Base-by-base conservation (phyloP, 495 filamentous ascomycete genomes). In the Astrothelium subdiscretum region DNA sequence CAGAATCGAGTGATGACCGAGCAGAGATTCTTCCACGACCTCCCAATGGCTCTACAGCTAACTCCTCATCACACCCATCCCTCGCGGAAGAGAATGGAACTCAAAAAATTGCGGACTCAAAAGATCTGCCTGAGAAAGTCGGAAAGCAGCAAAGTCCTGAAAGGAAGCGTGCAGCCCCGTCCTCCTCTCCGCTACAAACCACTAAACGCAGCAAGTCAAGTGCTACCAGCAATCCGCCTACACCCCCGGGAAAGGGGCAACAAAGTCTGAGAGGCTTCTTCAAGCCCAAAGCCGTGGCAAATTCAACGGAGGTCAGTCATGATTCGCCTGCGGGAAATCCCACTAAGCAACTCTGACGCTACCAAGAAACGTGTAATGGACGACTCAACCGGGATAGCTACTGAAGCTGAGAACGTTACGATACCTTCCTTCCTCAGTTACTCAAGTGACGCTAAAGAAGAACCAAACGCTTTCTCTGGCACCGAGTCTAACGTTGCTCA, bases 221-320 rank as follows among this genome's bases (percentile, higher is more conserved):
- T 1, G 58, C 60, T 18, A 54, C 59, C 22, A 57, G 63, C 65
- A 24, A 44, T 68, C 18, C 42, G 54, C 72, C 60, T 15, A 66
- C 15, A 58, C 54, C 31, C 8, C 65, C 76, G 11, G 62, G 66
- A 1, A 77, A 80, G 57, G 84, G 86, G 1, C 91, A 96, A 71
- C 84, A 86, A 67, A 91, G 81, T 32, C 77, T 96, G 0, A 87
- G 80, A 72, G 88, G 89, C 6, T 97, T 97, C 75, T 95, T 96
- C 76, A 86, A 86, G 62, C 79, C 85, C 0, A 87, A 82, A 66
- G 64, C 48, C 26, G 24, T 5, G 24, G 20, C 48, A 29, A 54
- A 54, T 3, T 29, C 48, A 54, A 54, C 48, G 8, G 48, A 54
- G 48, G 48, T 54, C 15, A 54, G 48, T 54, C 5, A 54, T 29